Percentiles rank a stretch among this genome's conserved stretches.
These are phyloP conservation scores for Cyberlindnera americana DNA, from an alignment of 805 yeast genomes.

Conservation along the genomic window DNA sequence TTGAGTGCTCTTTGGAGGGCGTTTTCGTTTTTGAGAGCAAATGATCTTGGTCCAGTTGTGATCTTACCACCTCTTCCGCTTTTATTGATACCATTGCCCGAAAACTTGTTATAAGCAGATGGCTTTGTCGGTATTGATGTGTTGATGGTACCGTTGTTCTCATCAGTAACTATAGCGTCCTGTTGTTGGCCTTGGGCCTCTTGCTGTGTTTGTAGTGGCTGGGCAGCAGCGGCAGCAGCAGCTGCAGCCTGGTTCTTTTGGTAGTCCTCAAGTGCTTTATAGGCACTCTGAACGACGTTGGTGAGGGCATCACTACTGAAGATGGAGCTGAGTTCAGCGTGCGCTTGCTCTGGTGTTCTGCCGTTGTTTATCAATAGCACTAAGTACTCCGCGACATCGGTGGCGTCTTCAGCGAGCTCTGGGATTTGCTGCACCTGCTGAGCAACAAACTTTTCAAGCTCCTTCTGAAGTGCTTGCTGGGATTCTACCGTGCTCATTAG, in stretches of 20 bases:
- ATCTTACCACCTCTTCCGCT: conserved; percentile 14
- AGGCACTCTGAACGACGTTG: conserved; percentile 53
- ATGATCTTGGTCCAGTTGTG: conserved; percentile 17
- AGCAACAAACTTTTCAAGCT: conserved; percentile 41
- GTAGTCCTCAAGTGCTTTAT: conserved; percentile 46
- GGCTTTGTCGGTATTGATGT: conserved; percentile 18
- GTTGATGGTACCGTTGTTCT: background rate
- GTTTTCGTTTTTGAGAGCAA: conserved; percentile 28
- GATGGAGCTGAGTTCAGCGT: conserved; percentile 55
- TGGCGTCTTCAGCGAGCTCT: conserved; percentile 47
- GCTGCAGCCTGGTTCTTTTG: conserved; percentile 22
- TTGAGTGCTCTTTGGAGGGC: conserved; percentile 38
- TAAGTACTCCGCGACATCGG: conserved; percentile 70
- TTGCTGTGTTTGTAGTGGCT: conserved; percentile 9
- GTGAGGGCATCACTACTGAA: conserved; percentile 60
- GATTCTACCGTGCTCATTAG: conserved; percentile 14
- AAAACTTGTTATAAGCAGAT: conserved; percentile 12
- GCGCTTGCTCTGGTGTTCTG: conserved; percentile 57
- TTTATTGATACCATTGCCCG: conserved; percentile 10
- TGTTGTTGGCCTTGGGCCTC: conserved; percentile 5
- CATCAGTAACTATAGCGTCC: conserved; percentile 6
- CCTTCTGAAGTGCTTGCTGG: conserved; percentile 33
- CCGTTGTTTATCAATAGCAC: conserved; percentile 68
- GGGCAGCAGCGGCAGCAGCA: conserved; percentile 15
- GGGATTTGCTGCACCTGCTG: conserved; percentile 36